A percentile compares a stretch with the other conserved stretches of the same genome.
These are phyloP conservation scores for Nemania serpens DNA, from an alignment of 2,329 filamentous ascomycete species.

Conservation along the genomic window DNA sequence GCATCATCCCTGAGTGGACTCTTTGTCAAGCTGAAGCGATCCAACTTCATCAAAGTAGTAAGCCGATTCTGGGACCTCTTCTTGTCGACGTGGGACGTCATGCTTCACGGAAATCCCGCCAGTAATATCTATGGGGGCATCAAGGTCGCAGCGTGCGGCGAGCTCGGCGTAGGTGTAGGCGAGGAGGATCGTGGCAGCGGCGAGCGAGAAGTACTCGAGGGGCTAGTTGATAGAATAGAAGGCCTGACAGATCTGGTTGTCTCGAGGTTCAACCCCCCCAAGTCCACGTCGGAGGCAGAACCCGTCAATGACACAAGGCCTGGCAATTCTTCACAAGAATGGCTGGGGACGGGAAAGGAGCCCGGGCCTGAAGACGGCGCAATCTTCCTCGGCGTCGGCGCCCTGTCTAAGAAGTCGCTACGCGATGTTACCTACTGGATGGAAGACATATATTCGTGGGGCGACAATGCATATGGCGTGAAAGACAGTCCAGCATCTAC, in stretches of 20 bases:
- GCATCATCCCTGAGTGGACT: constrained; percentile 73
- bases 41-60: constrained; percentile 73
- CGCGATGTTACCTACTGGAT: constrained; percentile 81
- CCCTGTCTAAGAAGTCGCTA: constrained; percentile 72
- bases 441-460: constrained; percentile 84
- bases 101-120: constrained; percentile 87
- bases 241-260: constrained; percentile 89
- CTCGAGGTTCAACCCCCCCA: constrained; percentile 71
- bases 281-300: constrained; percentile 41
- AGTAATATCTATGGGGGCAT: constrained; percentile 79
- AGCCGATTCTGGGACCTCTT: constrained; percentile 80
- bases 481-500: constrained; percentile 75
- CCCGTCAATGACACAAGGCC: constrained; percentile 35
- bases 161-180: constrained; percentile 90
- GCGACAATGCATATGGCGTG: constrained; percentile 83
- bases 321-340: constrained; percentile 49
- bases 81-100: constrained; percentile 79
- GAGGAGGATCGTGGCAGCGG: constrained; percentile 95
- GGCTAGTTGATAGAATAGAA: constrained; percentile 77
- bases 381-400: constrained; percentile 81
- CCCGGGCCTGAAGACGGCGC: constrained; percentile 78
- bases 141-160: constrained; percentile 86
- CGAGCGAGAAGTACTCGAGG: constrained; percentile 90
- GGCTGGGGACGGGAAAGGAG: constrained; percentile 75
- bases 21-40: constrained; percentile 65